phyloP scores from a whole-genome alignment of 352 stramenopile genomes.

The Globisporangium nodosum region DNA sequence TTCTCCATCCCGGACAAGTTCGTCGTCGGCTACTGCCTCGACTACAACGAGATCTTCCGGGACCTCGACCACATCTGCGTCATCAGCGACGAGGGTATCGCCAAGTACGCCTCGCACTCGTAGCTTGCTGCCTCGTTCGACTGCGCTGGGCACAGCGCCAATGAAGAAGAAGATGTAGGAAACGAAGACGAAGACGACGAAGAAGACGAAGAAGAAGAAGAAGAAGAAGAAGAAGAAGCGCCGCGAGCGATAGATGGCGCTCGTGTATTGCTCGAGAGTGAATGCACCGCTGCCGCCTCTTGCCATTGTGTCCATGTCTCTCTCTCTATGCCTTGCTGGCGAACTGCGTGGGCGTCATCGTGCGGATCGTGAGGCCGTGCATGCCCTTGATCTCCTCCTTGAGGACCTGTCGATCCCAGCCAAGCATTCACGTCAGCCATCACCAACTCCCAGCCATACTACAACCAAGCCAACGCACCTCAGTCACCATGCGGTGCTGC shows the following conservation, averaged over 20 bases:
- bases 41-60: constrained; percentile 97
- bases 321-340: constrained; percentile 41
- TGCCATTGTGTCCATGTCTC: not conserved
- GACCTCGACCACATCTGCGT: constrained; percentile 95
- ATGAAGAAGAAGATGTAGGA: too few species aligned
- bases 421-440: not conserved
- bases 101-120: constrained; percentile 60
- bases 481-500: constrained; percentile 85
- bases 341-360: constrained; percentile 74
- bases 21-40: constrained; percentile 93
- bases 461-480: constrained; percentile 29
- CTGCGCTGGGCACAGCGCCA: not conserved
- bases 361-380: constrained; percentile 82
- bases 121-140: constrained; percentile 13
- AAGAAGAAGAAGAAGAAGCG: too few species aligned
- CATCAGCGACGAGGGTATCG: constrained; percentile 91
- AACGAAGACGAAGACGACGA: too few species aligned
- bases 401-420: constrained; percentile 25
- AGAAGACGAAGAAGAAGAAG: too few species aligned
- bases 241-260: too few species aligned
- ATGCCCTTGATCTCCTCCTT: constrained; percentile 86
- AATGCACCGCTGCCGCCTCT: not conserved
- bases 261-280: not conserved
- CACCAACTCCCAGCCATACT: not conserved
- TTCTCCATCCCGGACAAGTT: constrained; percentile 97